A percentile compares a stretch with the other conserved stretches of the same genome.
phyloP scores from a whole-genome alignment of 495 filamentous ascomycete genomes.

The Antarctomyces pellizariae region DNA sequence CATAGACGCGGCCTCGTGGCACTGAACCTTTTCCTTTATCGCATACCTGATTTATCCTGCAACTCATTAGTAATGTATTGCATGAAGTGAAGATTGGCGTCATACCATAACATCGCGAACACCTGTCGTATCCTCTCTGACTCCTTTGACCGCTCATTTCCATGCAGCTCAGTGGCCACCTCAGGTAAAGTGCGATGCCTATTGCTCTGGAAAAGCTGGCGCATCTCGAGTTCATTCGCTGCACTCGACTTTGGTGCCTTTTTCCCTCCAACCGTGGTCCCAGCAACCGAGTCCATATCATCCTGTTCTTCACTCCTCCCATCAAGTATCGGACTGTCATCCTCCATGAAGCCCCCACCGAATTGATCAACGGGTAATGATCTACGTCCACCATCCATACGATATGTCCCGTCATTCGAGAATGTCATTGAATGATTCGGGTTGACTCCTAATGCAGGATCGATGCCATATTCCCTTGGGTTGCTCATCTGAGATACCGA shows the following conservation, averaged over 20 bases:
- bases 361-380: slow-evolving; percentile 27
- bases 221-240: slow-evolving; percentile 79
- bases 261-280: slow-evolving; percentile 27
- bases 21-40: slow-evolving; percentile 62
- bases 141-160: slow-evolving; percentile 40
- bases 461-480: slow-evolving; percentile 20
- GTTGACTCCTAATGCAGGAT: slow-evolving; percentile 14
- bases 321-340: slow-evolving; percentile 41
- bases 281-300: slow-evolving; percentile 34
- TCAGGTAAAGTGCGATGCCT: slow-evolving; percentile 52
- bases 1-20: slow-evolving; percentile 76
- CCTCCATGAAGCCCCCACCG: slow-evolving; percentile 33
- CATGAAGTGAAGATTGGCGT: slow-evolving; percentile 3
- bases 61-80: slow-evolving; percentile 7
- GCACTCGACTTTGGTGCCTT: slow-evolving; percentile 45
- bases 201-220: slow-evolving; percentile 58
- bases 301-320: slow-evolving; percentile 37
- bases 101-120: slow-evolving; percentile 93
- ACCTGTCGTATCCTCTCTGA: slow-evolving; percentile 90
- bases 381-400: slow-evolving; percentile 15
- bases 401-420: slow-evolving; percentile 6
- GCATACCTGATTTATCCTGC: slow-evolving; percentile 67
- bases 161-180: slow-evolving; percentile 53
- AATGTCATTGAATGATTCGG: slow-evolving; percentile 14
- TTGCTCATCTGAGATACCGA: slow-evolving; percentile 30